Evolutionary conservation across 768 basidiomycete species (phyloP).

Genomic region (Lactarius deliciosus): DNA sequence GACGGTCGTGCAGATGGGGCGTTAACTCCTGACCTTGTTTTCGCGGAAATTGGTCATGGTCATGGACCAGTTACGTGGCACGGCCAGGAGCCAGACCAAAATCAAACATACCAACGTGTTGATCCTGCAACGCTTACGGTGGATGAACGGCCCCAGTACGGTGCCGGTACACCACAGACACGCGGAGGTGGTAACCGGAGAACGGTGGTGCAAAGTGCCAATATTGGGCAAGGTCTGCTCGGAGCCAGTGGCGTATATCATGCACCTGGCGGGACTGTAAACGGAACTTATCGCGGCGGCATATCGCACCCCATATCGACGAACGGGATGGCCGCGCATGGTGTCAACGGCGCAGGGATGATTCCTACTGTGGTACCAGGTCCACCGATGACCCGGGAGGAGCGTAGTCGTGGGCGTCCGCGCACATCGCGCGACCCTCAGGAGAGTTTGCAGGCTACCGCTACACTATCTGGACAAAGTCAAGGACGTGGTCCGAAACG

Average conservation of each 20-base stretch:
- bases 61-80: constrained; percentile 42
- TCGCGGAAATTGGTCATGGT: constrained; percentile 75
- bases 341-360: constrained; percentile 10
- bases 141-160: constrained; percentile 19
- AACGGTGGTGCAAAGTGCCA: not conserved
- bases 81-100: constrained; percentile 21
- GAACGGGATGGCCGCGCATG: constrained; percentile 6
- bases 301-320: constrained; percentile 4
- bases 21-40: constrained; percentile 70
- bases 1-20: constrained; percentile 46
- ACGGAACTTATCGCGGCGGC: constrained; percentile 11
- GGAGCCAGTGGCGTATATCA: constrained; percentile 11
- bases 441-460: constrained; percentile 1
- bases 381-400: constrained; percentile 20
- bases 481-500: constrained; percentile 63
- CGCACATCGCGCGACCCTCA: constrained; percentile 18
- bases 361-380: constrained; percentile 7
- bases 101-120: constrained; percentile 3
- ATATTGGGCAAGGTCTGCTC: constrained; percentile 1
- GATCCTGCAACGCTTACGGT: constrained; percentile 6
- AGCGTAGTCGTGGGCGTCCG: constrained; percentile 25
- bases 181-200: constrained; percentile 8
- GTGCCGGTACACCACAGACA: not conserved
- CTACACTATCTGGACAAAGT: constrained; percentile 36
- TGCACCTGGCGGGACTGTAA: constrained; percentile 9